Evolutionary conservation across 495 filamentous ascomycete species (phyloP).

Genomic region (Neurospora sublineolata): DNA sequence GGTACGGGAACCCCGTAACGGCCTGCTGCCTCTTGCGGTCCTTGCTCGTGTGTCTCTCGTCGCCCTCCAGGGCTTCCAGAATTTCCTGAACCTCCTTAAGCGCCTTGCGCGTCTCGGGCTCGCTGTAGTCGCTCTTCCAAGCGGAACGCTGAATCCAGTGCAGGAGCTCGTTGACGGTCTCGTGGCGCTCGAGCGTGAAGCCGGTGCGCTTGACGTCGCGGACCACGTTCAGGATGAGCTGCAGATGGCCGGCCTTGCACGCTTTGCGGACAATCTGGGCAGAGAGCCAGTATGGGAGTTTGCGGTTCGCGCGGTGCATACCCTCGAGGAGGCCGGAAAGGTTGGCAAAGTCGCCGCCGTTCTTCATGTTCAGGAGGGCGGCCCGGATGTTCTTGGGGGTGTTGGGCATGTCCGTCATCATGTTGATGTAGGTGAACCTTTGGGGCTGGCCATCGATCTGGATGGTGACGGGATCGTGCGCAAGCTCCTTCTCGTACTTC

Average conservation of each 20-base stretch:
- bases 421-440: conserved; percentile 40
- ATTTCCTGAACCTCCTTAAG: conserved; percentile 38
- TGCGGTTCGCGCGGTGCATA: conserved; percentile 31
- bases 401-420: conserved; percentile 19
- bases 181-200: conserved; percentile 33
- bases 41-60: conserved; percentile 25
- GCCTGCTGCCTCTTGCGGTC: neutral
- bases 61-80: conserved; percentile 39
- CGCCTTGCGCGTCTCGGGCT: conserved; percentile 22
- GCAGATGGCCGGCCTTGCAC: conserved; percentile 27
- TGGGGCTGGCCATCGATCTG: conserved; percentile 47
- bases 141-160: conserved; percentile 39
- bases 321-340: conserved; percentile 48
- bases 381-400: conserved; percentile 24
- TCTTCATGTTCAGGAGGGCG: conserved; percentile 40
- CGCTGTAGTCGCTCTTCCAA: conserved; percentile 29
- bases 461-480: conserved; percentile 48
- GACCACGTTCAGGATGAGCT: conserved; percentile 43
- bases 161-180: conserved; percentile 37
- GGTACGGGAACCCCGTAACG: conserved; percentile 9
- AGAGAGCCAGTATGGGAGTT: conserved; percentile 18
- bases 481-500: conserved; percentile 40
- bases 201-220: conserved; percentile 36
- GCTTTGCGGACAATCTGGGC: conserved; percentile 33
- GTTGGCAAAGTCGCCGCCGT: conserved; percentile 48